phyloP scores from a whole-genome alignment of 352 stramenopile genomes.

The Saprolegnia diclina region DNA sequence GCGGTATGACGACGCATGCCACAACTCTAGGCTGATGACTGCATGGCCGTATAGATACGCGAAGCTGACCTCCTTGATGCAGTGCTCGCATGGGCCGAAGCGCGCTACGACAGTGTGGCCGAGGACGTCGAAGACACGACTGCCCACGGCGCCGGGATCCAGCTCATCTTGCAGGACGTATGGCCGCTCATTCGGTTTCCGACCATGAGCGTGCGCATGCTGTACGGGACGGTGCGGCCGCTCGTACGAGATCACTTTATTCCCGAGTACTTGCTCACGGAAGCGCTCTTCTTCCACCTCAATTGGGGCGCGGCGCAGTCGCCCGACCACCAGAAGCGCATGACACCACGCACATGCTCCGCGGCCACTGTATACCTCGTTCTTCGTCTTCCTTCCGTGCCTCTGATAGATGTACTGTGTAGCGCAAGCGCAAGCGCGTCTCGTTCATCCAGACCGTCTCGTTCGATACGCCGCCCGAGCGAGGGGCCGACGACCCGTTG shows the following conservation, averaged over 20 bases:
- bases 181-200: slow-evolving; percentile 82
- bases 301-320: slow-evolving; percentile 57
- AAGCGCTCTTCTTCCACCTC: slow-evolving; percentile 81
- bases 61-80: slow-evolving; percentile 73
- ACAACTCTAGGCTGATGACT: not conserved
- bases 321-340: slow-evolving; percentile 12
- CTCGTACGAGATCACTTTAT: slow-evolving; percentile 64
- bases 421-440: slow-evolving; percentile 76
- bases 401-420: not conserved
- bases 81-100: slow-evolving; percentile 70
- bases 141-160: slow-evolving; percentile 32
- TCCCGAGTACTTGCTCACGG: slow-evolving; percentile 59
- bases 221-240: slow-evolving; percentile 80
- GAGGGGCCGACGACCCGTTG: no score
- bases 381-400: not conserved
- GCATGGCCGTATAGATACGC: slow-evolving; percentile 37
- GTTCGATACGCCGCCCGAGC: slow-evolving; percentile 34
- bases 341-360: slow-evolving; percentile 6
- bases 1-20: not conserved
- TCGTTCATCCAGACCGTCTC: slow-evolving; percentile 86
- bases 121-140: slow-evolving; percentile 31
- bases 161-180: slow-evolving; percentile 58
- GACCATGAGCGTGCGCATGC: slow-evolving; percentile 80
- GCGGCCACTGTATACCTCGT: not conserved
- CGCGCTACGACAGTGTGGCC: slow-evolving; percentile 36